Base-by-base conservation (phyloP, 2,329 filamentous ascomycete genomes). In the Exophiala aquamarina region DNA sequence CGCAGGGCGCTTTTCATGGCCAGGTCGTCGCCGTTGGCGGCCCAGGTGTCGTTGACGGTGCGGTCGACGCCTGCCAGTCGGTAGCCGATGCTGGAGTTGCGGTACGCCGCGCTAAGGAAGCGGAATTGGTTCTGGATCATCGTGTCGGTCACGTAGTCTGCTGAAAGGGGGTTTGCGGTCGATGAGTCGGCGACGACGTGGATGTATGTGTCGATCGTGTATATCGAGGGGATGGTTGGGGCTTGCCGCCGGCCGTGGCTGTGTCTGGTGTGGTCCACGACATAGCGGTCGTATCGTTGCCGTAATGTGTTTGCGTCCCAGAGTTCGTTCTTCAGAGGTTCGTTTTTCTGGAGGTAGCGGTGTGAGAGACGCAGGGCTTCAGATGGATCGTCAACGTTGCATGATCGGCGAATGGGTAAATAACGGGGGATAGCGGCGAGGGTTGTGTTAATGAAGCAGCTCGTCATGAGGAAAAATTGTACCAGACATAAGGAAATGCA, bases 1-100 rank as follows among this genome's bases (percentile, higher is more conserved):
- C 78, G 76, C 2, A 82, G 72, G 2, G 72, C 62, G 18, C 63
- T 60, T 61, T 82, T 82, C 74, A 81, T 77, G 8, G 54, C 67
- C 37, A 72, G 59, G 54, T 75, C 73, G 58, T 74, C 71, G 18
- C 61, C 62, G 45, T 71, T 74, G 26, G 66, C 68, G 23, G 79
- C 77, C 79, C 79, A 82, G 36, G 65, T 66, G 55, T 78, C 72
- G 64, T 80, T 81, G 47, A 71, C 66, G 28, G 70, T 77, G 55
- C 71, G 76, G 18, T 71, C 73, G 21, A 75, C 67, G 48, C 73
- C 71, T 43, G 66, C 56, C 8, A 81, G 68, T 21, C 64, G 69
- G 67, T 79, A 82, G 7, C 60, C 62, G 56, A 82, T 76, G 47
- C 68, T 68, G 3, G 66, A 59, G 39, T 66, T 62, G 32, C 57